Evolutionary conservation across 2,329 filamentous ascomycete genomes (phyloP), one percentile per base, ranked within the genome.

Genomic region (Cladosporium colombiae): DNA sequence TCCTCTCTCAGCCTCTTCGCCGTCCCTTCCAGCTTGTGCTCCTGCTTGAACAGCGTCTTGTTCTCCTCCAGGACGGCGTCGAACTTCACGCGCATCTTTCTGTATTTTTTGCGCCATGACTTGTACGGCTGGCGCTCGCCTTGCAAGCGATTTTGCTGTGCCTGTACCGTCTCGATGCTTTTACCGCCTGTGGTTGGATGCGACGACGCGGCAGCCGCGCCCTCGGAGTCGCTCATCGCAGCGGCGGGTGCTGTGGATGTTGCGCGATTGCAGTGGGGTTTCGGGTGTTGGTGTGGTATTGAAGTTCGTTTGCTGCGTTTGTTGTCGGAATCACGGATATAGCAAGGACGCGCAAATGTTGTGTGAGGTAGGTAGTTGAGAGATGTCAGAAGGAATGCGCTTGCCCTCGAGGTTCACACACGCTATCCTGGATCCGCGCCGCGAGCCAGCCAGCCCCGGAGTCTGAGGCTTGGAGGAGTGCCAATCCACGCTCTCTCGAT

Each of bases 1-100:
- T 97, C 91, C 73, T 96, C 88, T 65, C 92, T 90, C 67, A 99
- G 85, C 62, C 93, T 86, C 77, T 91, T 93, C 25, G 92, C 91
- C 4, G 92, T 90, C 70, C 89, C 88, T 68, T 90, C 88, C 40
- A 93, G 91, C 78, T 90, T 89, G 77, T 91, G 91, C 78, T 95
- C 93, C 64, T 91, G 85, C 72, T 88, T 88, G 79, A 95, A 95
- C 67, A 95, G 84, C 64, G 89, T 86, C 79, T 96, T 95, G 77
- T 92, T 91, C 70, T 92, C 88, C 65, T 89, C 86, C 86, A 93
- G 91, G 74, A 87, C 88, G 60, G 88, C 84, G 72, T 95, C 91
- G 75, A 95, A 96, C 31, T 84, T 83, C 76, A 90, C 84, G 79
- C 90, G 89, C 88, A 95, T 91, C 84, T 96, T 96, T 73, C 91